Conservation (phyloP, 2,329 filamentous ascomycete genomes). For the Cercospora sp. region DNA sequence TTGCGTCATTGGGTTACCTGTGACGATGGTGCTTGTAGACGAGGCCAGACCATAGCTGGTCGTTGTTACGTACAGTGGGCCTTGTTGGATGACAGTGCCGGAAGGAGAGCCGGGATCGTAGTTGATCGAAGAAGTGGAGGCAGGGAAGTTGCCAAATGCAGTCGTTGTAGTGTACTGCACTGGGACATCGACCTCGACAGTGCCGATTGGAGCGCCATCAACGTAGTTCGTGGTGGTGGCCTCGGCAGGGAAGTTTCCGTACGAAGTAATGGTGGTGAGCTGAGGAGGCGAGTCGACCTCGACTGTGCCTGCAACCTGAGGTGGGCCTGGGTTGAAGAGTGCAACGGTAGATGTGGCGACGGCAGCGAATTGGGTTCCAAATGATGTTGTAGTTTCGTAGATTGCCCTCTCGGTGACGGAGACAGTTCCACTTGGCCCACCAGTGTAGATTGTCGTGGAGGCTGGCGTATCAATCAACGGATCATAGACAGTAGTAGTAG, state of each 20-base stretch:
- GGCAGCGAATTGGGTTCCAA: not conserved
- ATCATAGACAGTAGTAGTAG: not conserved
- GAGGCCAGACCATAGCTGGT: not conserved
- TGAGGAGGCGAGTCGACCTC: not conserved
- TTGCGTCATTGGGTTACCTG: not conserved
- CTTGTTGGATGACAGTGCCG: not conserved
- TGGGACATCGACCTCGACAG: not conserved
- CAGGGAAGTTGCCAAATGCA: not conserved
- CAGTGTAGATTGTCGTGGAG: not conserved
- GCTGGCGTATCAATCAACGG: not conserved
- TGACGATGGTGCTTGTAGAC: not conserved
- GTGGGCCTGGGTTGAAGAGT: not conserved
- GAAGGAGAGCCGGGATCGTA: not conserved
- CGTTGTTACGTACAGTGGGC: not conserved
- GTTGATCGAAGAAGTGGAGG: not conserved
- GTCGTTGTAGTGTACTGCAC: not conserved
- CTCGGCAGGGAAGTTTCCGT: not conserved
- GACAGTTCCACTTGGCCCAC: not conserved
- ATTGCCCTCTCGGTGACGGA: not conserved
- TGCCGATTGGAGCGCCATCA: not conserved
- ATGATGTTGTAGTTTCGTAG: not conserved
- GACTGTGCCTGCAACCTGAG: not conserved
- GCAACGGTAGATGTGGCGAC: not conserved
- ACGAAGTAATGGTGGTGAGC: not conserved
- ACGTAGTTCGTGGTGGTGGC: not conserved